Conservation (phyloP, 139 green algal genomes). For the Chlamydomonas sp. region DNA sequence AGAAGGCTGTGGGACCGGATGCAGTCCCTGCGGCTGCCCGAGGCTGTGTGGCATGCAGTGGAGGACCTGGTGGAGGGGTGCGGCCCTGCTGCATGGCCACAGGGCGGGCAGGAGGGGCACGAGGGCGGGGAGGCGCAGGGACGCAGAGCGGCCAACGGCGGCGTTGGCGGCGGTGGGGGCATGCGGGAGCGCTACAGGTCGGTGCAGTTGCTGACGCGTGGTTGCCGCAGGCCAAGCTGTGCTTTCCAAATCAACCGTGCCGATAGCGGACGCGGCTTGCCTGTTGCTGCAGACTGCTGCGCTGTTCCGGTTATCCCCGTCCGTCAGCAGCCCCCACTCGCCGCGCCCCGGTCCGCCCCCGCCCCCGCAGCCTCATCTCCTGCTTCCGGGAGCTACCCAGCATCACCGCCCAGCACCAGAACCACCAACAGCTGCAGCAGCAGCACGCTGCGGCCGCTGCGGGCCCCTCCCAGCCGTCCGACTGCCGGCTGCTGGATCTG, state of each 20-base stretch:
- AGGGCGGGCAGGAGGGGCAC: too few species aligned
- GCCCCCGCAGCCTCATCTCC: constrained; percentile 32
- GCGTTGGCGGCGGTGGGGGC: not conserved
- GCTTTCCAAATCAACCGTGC: too few species aligned
- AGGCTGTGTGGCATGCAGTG: not conserved
- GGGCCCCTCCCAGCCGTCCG: not conserved
- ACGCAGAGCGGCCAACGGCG: not conserved
- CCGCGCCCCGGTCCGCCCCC: not conserved
- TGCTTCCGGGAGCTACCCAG: constrained; percentile 51
- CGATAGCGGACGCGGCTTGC: too few species aligned
- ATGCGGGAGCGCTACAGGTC: constrained; percentile 28
- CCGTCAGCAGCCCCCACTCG: not conserved
- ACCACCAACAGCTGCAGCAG: not conserved
- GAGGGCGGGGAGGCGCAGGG: too few species aligned
- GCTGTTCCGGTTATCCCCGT: not conserved
- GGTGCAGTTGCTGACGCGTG: not conserved
- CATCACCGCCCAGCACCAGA: constrained; percentile 2
- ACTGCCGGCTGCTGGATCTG: not conserved
- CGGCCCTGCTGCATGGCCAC: too few species aligned
- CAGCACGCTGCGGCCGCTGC: not conserved
- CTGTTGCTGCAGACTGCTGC: not conserved
- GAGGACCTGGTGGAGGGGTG: constrained; percentile 19
- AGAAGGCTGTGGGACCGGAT: not conserved
- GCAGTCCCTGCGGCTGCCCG: too few species aligned
- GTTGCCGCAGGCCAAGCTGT: not conserved